phyloP scores from a whole-genome alignment of 805 yeast genomes.

The Cyberlindnera maclurae region DNA sequence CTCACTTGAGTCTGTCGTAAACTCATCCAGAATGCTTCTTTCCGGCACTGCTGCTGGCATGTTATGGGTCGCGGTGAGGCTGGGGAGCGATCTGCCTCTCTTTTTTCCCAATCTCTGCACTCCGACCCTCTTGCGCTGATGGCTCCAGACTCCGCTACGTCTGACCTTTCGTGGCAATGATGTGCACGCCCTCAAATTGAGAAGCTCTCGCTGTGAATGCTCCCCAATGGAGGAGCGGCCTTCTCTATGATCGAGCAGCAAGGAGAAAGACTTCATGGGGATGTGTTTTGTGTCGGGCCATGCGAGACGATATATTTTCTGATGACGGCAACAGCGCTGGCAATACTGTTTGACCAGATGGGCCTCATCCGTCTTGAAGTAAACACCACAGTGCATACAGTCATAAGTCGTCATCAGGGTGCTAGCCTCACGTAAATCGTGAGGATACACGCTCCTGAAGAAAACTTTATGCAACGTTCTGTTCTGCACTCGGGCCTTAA shows the following conservation, averaged over 20 bases:
- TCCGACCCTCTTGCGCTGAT: too few species aligned
- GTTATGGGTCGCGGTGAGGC: too few species aligned
- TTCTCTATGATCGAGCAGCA: slow-evolving; percentile 1
- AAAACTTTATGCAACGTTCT: slow-evolving; percentile 21
- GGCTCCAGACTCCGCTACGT: background rate
- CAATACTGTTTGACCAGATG: slow-evolving; percentile 16
- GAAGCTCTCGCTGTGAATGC: background rate
- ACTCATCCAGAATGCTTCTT: slow-evolving; percentile 1
- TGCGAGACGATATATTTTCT: slow-evolving; percentile 16
- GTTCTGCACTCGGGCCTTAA: slow-evolving; percentile 10
- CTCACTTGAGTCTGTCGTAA: slow-evolving; percentile 1
- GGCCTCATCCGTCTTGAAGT: slow-evolving; percentile 10
- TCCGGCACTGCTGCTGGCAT: too few species aligned
- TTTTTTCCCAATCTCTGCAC: too few species aligned
- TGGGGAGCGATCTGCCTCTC: too few species aligned
- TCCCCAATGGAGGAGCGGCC: slow-evolving; percentile 8
- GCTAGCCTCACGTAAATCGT: background rate
- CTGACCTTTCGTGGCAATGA: background rate
- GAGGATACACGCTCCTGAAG: slow-evolving; percentile 10
- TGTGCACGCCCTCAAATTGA: background rate
- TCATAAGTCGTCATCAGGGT: slow-evolving; percentile 16
- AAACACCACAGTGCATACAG: slow-evolving; percentile 25
- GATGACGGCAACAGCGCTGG: slow-evolving; percentile 24
- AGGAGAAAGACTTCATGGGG: background rate
- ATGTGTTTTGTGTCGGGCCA: slow-evolving; percentile 22